Percentiles rank a stretch among this genome's conserved stretches.
phyloP scores from a whole-genome alignment of 331 rosid genomes.

The Telfairia occidentalis region DNA sequence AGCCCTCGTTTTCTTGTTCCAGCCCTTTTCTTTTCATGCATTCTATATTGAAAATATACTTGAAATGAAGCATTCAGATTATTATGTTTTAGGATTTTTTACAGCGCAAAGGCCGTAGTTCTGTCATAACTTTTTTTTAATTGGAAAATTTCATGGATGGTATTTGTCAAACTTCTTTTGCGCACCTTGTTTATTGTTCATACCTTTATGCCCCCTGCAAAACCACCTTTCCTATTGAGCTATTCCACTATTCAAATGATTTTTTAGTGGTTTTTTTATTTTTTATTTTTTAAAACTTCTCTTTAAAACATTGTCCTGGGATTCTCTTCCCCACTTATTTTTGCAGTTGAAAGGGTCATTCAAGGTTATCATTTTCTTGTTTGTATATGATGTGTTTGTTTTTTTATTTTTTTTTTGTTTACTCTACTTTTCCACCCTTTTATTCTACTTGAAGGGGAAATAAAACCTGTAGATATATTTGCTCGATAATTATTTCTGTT shows the following conservation, averaged over 20 bases:
- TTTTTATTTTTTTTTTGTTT: background rate
- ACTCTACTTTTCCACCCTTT: background rate
- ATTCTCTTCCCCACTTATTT: background rate
- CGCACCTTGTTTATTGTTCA: background rate
- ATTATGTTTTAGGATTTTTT: background rate
- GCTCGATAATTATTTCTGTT: background rate
- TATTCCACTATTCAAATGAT: background rate
- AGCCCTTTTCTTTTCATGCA: background rate
- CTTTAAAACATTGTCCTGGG: background rate
- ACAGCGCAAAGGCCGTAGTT: background rate
- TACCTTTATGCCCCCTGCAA: background rate
- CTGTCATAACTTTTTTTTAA: background rate
- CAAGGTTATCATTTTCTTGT: constrained; percentile 5
- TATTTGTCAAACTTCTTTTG: constrained; percentile 3
- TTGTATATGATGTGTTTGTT: constrained; percentile 4
- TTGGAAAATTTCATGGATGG: background rate
- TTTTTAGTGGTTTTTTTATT: background rate
- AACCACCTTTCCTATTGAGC: background rate
- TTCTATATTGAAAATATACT: background rate
- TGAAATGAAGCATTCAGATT: background rate
- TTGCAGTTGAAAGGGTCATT: background rate
- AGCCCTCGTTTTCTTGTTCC: background rate
- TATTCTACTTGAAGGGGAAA: background rate
- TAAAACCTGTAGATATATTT: background rate
- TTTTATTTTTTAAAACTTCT: background rate